Conservation (phyloP, 2,329 filamentous ascomycete genomes). For the Colletotrichum theobromicola region DNA sequence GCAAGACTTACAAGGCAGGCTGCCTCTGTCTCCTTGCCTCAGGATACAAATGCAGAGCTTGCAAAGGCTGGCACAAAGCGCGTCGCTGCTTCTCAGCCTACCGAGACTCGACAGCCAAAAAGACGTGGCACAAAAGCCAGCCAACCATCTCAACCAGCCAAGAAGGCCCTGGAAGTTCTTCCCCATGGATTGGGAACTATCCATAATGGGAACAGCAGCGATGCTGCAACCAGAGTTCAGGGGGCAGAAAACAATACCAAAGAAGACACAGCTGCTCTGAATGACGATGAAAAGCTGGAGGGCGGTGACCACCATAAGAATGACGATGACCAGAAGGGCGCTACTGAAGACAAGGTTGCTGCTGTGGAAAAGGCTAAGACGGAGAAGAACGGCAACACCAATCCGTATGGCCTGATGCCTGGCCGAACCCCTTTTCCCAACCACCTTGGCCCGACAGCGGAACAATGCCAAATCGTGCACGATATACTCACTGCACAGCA, state of each 20-base stretch:
- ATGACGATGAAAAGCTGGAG: not conserved
- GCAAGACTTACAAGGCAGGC: not conserved
- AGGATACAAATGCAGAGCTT: not conserved
- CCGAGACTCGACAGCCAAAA: not conserved
- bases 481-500: slow-evolving; percentile 69
- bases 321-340: not conserved
- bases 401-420: slow-evolving; percentile 57
- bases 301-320: not conserved
- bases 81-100: not conserved
- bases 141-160: not conserved
- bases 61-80: not conserved
- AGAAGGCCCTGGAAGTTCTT: not conserved
- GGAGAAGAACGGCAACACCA: slow-evolving; percentile 28
- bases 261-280: not conserved
- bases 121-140: not conserved
- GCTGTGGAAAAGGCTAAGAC: slow-evolving; percentile 15
- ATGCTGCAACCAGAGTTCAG: not conserved
- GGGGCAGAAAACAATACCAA: not conserved
- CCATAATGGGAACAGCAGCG: not conserved
- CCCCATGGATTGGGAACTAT: slow-evolving; percentile 23
- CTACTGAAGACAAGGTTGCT: not conserved
- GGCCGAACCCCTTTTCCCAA: slow-evolving; percentile 71
- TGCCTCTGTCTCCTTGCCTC: not conserved
- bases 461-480: slow-evolving; percentile 74
- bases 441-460: slow-evolving; percentile 66